phyloP scores from a whole-genome alignment of 2,329 filamentous ascomycete genomes.

The Colletotrichum sp. region DNA sequence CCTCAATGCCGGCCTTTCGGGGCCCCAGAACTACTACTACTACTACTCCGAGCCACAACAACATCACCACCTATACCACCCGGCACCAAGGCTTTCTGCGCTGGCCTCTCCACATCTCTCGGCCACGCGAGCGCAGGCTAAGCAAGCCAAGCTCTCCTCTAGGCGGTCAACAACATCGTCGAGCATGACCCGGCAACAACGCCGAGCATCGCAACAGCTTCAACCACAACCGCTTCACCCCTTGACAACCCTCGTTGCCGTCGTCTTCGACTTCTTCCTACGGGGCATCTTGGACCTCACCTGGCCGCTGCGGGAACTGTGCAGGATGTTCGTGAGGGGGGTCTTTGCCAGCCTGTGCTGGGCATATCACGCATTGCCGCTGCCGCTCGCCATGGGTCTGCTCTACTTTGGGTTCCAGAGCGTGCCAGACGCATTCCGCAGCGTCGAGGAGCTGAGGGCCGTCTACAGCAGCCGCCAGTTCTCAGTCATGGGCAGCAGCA shows the following conservation, averaged over 20 bases:
- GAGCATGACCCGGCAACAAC: conserved; percentile 5
- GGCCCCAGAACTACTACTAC: conserved; percentile 19
- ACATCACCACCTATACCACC: conserved; percentile 12
- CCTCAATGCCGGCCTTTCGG: conserved; percentile 16
- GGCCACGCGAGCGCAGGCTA: neutral
- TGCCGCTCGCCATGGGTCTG: conserved; percentile 13
- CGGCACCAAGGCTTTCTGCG: conserved; percentile 16
- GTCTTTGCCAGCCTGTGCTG: conserved; percentile 10
- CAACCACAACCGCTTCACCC: conserved; percentile 9
- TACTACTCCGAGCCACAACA: conserved; percentile 1
- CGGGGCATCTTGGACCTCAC: conserved; percentile 15
- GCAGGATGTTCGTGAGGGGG: neutral
- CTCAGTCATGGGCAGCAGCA: neutral
- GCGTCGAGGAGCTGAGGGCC: conserved; percentile 9
- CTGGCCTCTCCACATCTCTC: conserved; percentile 6
- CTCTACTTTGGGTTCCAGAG: conserved; percentile 18
- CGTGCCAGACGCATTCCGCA: conserved; percentile 4
- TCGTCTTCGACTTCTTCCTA: conserved; percentile 13
- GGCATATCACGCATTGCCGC: conserved; percentile 13
- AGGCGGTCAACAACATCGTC: neutral
- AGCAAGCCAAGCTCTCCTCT: conserved; percentile 4
- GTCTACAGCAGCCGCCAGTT: neutral
- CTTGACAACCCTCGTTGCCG: conserved; percentile 1
- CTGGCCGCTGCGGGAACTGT: conserved; percentile 10
- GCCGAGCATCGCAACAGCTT: neutral